Conservation (phyloP, 2,329 filamentous ascomycete genomes). For the Aspergillus pseudoterreus region DNA sequence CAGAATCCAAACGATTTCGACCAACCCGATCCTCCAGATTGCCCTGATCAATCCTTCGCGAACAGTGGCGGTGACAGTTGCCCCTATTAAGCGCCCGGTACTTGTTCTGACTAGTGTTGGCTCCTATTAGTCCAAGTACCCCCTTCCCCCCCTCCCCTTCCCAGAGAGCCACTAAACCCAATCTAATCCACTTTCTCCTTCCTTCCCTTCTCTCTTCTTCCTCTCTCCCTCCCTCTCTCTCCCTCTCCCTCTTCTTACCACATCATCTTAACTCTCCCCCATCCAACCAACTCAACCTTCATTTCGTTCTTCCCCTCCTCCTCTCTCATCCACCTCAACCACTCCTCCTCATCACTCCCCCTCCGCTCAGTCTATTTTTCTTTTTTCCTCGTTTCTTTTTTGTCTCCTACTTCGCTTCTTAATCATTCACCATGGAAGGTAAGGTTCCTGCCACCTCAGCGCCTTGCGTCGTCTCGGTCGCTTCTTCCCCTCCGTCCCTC, state of each 20-base stretch:
- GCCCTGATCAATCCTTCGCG: not conserved
- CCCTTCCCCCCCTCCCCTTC: not conserved
- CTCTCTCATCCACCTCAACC: conserved; percentile 36
- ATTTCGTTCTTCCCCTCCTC: conserved; percentile 24
- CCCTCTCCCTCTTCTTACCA: conserved; percentile 9
- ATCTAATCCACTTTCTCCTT: conserved; percentile 15
- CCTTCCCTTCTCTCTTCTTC: conserved; percentile 17
- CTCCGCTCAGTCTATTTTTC: conserved; percentile 20
- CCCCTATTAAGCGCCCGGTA: not conserved
- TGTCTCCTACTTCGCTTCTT: conserved; percentile 29
- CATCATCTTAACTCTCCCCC: conserved; percentile 9
- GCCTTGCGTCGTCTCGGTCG: conserved; percentile 19
- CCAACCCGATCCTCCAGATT: not conserved
- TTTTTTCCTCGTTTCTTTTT: conserved; percentile 31
- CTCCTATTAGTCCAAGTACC: not conserved
- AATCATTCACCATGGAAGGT: conserved; percentile 61
- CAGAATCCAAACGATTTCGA: not conserved
- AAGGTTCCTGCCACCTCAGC: conserved; percentile 44
- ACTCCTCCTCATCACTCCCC: conserved; percentile 30
- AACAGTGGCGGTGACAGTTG: not conserved
- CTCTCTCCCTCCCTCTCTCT: conserved; percentile 16
- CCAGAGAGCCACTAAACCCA: conserved; percentile 1
- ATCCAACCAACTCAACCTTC: conserved; percentile 9
- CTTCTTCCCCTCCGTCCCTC: conserved; percentile 9
- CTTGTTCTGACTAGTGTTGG: not conserved